These are phyloP conservation scores for Polychytrium aggregatum DNA, from an alignment of 192 early-diverging fungal species.

Conservation along the genomic window DNA sequence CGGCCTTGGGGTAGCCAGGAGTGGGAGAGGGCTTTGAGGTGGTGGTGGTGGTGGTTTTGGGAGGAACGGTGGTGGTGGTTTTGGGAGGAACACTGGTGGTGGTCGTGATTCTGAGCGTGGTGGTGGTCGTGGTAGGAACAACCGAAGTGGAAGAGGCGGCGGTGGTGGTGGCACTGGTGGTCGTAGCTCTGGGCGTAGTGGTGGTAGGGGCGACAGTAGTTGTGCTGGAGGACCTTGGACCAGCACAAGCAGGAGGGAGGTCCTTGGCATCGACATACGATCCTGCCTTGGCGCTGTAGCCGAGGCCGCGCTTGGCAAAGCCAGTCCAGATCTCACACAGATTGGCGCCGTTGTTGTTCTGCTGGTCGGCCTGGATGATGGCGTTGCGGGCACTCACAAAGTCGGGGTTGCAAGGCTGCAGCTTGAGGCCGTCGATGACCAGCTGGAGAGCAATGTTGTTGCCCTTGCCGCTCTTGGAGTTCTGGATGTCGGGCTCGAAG, in stretches of 20 bases:
- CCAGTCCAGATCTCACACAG: conserved; percentile 46
- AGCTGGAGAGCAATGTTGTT: conserved; percentile 39
- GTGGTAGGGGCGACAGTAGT: neutral
- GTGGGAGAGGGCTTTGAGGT: too few relatives aligned
- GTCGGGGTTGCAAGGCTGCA: conserved; percentile 45
- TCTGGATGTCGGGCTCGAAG: conserved; percentile 13
- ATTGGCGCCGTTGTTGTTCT: conserved; percentile 33
- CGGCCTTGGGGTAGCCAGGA: too few relatives aligned
- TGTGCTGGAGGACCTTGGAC: neutral
- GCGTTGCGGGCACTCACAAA: conserved; percentile 56
- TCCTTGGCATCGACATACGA: neutral
- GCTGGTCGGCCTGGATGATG: too few relatives aligned
- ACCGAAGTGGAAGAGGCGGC: neutral
- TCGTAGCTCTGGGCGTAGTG: neutral
- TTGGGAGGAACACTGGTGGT: too few relatives aligned
- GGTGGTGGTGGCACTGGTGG: conserved; percentile 4
- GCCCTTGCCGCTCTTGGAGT: conserved; percentile 17
- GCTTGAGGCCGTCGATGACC: conserved; percentile 34
- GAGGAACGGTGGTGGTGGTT: too few relatives aligned
- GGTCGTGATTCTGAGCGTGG: too few relatives aligned
- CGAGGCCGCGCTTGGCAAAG: conserved; percentile 60
- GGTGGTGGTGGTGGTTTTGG: too few relatives aligned
- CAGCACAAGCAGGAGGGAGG: neutral
- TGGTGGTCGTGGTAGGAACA: neutral
- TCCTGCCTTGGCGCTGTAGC: conserved; percentile 16